Percentiles rank a stretch among this genome's conserved stretches.
Evolutionary conservation across 2,329 filamentous ascomycete species (phyloP).

Genomic region (Diaporthe vaccinii): DNA sequence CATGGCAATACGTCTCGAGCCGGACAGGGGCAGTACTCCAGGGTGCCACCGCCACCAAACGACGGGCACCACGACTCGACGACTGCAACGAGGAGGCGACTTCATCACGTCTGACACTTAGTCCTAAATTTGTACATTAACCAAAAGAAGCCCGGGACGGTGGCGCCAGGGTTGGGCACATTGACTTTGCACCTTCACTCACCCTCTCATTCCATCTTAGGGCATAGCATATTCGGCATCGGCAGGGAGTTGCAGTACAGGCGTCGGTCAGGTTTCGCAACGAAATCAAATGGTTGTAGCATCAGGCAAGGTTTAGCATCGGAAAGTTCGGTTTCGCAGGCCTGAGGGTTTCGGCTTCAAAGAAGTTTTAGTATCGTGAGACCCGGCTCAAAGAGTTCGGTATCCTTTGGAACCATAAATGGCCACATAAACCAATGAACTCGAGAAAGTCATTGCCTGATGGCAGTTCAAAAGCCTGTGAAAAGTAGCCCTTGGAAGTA

Average conservation of each 20-base stretch:
- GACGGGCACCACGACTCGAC: slow-evolving; percentile 7
- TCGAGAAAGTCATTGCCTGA: not conserved
- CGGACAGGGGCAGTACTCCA: slow-evolving; percentile 20
- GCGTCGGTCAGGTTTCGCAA: slow-evolving; percentile 13
- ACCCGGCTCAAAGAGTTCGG: not conserved
- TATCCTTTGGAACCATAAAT: slow-evolving; percentile 5
- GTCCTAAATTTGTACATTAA: slow-evolving; percentile 9
- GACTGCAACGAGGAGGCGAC: slow-evolving; percentile 4
- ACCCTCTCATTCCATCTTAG: slow-evolving; percentile 9
- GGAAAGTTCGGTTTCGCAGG: not conserved
- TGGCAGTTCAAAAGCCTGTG: not conserved
- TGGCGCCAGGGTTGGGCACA: not conserved
- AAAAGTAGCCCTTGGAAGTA: not conserved
- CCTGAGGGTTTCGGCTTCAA: slow-evolving; percentile 2
- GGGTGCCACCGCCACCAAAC: slow-evolving; percentile 18
- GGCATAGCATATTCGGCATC: slow-evolving; percentile 34
- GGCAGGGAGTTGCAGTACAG: slow-evolving; percentile 29
- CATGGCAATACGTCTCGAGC: not conserved
- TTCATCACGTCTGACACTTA: not conserved
- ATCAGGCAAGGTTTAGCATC: slow-evolving; percentile 3
- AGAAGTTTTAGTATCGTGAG: not conserved
- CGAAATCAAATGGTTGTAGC: not conserved
- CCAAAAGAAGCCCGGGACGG: not conserved
- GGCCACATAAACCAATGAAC: slow-evolving; percentile 18
- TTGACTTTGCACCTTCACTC: slow-evolving; percentile 15